Evolutionary conservation across 192 early-diverging fungal genomes (phyloP), one percentile per base, ranked within the genome.

Genomic region (Geranomyces michiganensis): DNA sequence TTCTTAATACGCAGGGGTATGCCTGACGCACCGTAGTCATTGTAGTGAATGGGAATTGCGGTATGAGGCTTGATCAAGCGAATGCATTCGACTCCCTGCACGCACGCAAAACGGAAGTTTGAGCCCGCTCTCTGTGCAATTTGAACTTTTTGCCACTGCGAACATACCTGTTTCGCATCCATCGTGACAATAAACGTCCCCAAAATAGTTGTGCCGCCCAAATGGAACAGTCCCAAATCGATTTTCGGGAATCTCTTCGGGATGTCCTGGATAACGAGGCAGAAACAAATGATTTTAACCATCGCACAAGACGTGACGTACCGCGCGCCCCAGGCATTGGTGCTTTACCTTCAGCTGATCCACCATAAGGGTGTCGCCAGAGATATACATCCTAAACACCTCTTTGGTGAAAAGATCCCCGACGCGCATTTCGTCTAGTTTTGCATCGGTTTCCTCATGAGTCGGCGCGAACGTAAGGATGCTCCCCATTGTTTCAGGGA

Each of bases 401-500:
- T 30, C 55, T 7, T 56, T 56, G 12, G 19, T 14, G 44, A 27
- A 8, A 24, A 66, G 48, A 0, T 43, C 33, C 7, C 43, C 64
- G 47, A 66, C 13, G 24, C 26, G 31, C 27, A 19, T 21, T 43
- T 24, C 26, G 21, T 27, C 41, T 0, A 66, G 12, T 46, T 66
- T 21, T 47, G 64, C 64, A 8, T 41, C 64, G 21, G 19, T 12
- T 46, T 66, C 64, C 30, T 66, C 64, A 43, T 66, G 64, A 43
- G 19, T 22, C 24, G 64, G 22, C 21, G 21, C 22, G 47, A 66
- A 66, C n/a, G 26, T 41, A 12, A 66, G 64, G 17, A 66, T 6
- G 45, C 43, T 66, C 22, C 64, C 64, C 64, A 66, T 66, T 29
- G 64, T 66, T n/a, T 66, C 64, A 0, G 64, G 64, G 45, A 66